Evolutionary conservation across 164 flowering plant species (phyloP).

Genomic region (Warburgia ugandensis): DNA sequence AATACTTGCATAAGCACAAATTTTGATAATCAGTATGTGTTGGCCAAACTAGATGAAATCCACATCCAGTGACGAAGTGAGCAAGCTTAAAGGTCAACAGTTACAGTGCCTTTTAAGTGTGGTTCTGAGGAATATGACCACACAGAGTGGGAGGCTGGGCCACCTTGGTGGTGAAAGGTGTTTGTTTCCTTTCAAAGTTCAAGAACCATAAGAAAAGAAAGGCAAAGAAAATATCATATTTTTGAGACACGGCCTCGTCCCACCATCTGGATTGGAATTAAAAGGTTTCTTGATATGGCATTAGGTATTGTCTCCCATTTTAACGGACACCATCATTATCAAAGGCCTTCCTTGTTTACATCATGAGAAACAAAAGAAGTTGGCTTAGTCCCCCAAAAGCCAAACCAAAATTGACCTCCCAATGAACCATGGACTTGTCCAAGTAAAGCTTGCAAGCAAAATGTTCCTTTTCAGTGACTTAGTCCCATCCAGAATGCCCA

Average conservation of each 20-base stretch:
- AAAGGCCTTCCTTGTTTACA: conserved; percentile 13
- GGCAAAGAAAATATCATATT: neutral
- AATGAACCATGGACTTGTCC: too few species aligned
- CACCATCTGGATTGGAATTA: neutral
- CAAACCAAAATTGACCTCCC: conserved; percentile 2
- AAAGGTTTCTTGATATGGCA: conserved; percentile 8
- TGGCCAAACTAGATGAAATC: too few species aligned
- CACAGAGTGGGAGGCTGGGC: too few species aligned
- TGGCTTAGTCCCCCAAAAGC: conserved; percentile 1
- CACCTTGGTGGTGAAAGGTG: too few species aligned
- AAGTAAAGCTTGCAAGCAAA: conserved; percentile 5
- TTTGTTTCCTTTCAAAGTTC: conserved; percentile 5
- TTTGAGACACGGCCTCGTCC: conserved; percentile 7
- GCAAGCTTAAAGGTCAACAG: neutral
- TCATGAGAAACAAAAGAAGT: conserved; percentile 9
- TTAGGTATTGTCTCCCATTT: conserved; percentile 6
- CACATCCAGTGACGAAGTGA: too few species aligned
- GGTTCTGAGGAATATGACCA: too few species aligned
- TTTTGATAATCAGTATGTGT: too few species aligned
- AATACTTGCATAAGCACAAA: too few species aligned
- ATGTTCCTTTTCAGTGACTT: conserved; percentile 5
- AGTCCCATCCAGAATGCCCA: conserved; percentile 12
- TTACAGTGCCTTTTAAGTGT: neutral
- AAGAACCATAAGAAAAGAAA: conserved; percentile 5
- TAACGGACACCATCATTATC: conserved; percentile 17